Evolutionary conservation across 139 green algal species (phyloP), one percentile per base, ranked within the genome.

Genomic region (Picochlorum costavermella): DNA sequence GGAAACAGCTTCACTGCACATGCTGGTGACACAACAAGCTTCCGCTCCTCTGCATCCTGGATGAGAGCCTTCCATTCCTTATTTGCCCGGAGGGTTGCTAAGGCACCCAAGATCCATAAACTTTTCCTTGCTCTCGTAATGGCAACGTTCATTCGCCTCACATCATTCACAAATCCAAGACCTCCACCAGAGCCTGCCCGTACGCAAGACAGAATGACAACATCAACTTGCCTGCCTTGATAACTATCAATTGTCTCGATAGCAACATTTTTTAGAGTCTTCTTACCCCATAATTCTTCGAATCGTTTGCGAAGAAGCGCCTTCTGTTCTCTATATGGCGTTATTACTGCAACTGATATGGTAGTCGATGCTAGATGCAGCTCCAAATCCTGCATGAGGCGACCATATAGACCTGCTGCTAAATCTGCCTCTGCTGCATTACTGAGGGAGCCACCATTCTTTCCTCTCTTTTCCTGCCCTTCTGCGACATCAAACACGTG

Each of bases 161-260:
- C 65, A 71, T 96, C 89, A 1, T 68, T 64, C 56, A 96, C 70
- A 37, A 53, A 68, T 31, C 73, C 73, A 13, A 76, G 49, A 6
- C 61, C 56, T 2, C 53, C 44, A 5, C 33, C 45, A 6, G 50
- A 46, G 17, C 49, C 67, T 5, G 84, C 74, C 2, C 92, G 76
- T 50, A 96, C 90, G 67, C 84, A 94, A 1, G 81, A 90, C 20
- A 97, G 70, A 62, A 98, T 92, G 58, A 96, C 77, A 8, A 97
- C 81, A 56, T 98, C 92, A 40, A 92, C 59, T 82, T 97, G 88
- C 74, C 89, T 86, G 56, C 89, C 89, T 78, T 96, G 90, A 70
- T 96, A 97, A 9, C 63, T 77, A 71, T 97, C 91, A 57, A 97
- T 86, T 14, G 90, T 96, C 64, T 92, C 83, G 8, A 96, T 90